Percentiles rank a stretch among this genome's conserved stretches.
phyloP scores from a whole-genome alignment of 371 early-diverging fungal genomes.

The Parasitella parasitica region DNA sequence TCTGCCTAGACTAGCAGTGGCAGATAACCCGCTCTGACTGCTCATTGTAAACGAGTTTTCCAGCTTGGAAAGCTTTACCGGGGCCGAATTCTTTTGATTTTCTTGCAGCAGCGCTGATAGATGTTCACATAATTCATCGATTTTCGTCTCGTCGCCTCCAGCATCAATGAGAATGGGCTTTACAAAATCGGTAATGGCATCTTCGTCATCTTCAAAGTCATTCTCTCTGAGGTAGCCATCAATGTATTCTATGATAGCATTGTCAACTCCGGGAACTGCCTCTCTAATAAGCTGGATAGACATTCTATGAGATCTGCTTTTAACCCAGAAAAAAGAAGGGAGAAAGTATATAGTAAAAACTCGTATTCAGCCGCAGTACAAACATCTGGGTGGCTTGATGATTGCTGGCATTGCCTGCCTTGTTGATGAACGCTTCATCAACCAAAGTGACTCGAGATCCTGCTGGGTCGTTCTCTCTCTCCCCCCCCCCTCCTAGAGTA shows the following conservation, averaged over 20 bases:
- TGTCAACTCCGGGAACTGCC: constrained; percentile 74
- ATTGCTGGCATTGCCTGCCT: too few species aligned
- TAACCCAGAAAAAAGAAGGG: background rate
- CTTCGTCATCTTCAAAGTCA: constrained; percentile 65
- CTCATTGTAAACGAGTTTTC: constrained; percentile 63
- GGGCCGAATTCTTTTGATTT: constrained; percentile 32
- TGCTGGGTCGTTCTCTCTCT: background rate
- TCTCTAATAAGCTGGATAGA: constrained; percentile 54
- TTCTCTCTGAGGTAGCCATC: constrained; percentile 83
- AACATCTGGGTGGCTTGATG: constrained; percentile 7
- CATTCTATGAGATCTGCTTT: constrained; percentile 16
- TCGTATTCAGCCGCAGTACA: background rate
- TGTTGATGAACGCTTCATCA: too few species aligned
- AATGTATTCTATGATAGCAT: constrained; percentile 78
- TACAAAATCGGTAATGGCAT: constrained; percentile 81
- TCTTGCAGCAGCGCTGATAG: constrained; percentile 56
- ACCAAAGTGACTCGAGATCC: constrained; percentile 12
- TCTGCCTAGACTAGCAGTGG: constrained; percentile 49
- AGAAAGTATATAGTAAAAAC: too few species aligned
- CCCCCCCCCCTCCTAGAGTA: too few species aligned
- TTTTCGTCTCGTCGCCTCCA: constrained; percentile 61
- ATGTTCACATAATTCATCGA: constrained; percentile 64
- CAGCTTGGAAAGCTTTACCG: constrained; percentile 41
- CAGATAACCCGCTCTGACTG: constrained; percentile 53
- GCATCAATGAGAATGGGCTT: constrained; percentile 84